phyloP scores from a whole-genome alignment of 2,329 filamentous ascomycete genomes.

The Hypoxylon sp. region DNA sequence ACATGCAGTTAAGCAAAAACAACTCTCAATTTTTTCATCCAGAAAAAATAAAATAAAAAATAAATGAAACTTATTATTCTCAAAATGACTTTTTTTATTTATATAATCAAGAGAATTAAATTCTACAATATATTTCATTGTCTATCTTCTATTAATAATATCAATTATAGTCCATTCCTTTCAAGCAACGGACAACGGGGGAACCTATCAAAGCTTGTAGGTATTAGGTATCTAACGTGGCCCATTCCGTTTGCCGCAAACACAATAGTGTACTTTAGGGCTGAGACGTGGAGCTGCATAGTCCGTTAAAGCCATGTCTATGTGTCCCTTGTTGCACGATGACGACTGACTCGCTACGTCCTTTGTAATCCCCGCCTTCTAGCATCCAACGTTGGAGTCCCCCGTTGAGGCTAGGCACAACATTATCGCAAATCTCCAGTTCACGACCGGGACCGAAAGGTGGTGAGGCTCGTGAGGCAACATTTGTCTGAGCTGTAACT shows the following conservation, averaged over 20 bases:
- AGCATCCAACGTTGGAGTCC: neutral
- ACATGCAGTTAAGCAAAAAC: neutral
- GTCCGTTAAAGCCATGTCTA: too few relatives aligned
- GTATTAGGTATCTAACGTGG: constrained; percentile 1
- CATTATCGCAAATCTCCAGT: neutral
- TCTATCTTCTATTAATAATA: too few relatives aligned
- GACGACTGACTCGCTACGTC: constrained; percentile 8
- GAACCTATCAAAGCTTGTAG: neutral
- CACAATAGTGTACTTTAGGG: constrained; percentile 3
- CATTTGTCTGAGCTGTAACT: neutral
- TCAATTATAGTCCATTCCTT: neutral
- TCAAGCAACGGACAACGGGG: neutral
- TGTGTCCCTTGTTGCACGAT: neutral
- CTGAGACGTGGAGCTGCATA: constrained; percentile 27
- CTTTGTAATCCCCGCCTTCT: neutral
- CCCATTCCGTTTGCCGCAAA: constrained; percentile 5
- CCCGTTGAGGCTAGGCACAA: neutral
- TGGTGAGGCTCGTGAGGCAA: neutral
- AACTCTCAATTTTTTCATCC: too few relatives aligned
- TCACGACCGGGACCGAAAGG: neutral
- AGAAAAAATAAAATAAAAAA: too few relatives aligned
- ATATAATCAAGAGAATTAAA: neutral
- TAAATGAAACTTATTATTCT: too few relatives aligned
- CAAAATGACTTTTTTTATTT: too few relatives aligned
- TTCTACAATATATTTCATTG: neutral